Base-by-base conservation (phyloP, 306 rosid genomes). In the Trichosanthes cucumerina region DNA sequence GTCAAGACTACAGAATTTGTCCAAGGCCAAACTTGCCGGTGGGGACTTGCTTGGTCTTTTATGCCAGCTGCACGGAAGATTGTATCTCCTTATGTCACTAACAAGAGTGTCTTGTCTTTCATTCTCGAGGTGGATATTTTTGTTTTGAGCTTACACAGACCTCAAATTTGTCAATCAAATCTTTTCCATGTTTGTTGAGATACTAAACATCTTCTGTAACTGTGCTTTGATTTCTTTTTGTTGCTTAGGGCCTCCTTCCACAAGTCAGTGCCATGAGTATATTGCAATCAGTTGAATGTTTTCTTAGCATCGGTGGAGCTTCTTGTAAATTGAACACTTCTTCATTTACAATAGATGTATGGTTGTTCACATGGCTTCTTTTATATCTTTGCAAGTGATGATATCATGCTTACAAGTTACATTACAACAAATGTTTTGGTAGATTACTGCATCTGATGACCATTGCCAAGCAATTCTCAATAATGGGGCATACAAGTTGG, bases 21-120 rank as follows among this genome's bases (percentile, higher is more conserved):
- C 79, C 98, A 94, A 84, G 96, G 97, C 49, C 87, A 88, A 81
- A 94, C 92, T 65, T 81, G 81, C 70, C 91, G 96, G 9, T 92
- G 98, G 97, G 97, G 96, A 66, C 84, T 94, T 80, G 97, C 98
- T 78, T 90, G 98, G 97, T 92, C 97, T 62, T 94, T 92, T 88
- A 81, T 88, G 75, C 86, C 97, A n/a, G 87, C 87, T 9, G 71
- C 53, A 38, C 87, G 86, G 83, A 88, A 85, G 78, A 83, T 79
- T 53, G 12, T 85, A 68, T 83, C 88, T 47, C 39, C 80, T 68
- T 86, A 85, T 46, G 78, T 85, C 74, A 88, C 88, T 8, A 80
- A 79, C 82, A 93, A 90, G 86, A 83, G 47, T 77, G 85, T 81
- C 85, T 79, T 83, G 33, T 94, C 96, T 80, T 94, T 92, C 88